A percentile compares a stretch with the other conserved stretches of the same genome.
phyloP scores from a whole-genome alignment of 306 rosid species.

The Vicia sativa region DNA sequence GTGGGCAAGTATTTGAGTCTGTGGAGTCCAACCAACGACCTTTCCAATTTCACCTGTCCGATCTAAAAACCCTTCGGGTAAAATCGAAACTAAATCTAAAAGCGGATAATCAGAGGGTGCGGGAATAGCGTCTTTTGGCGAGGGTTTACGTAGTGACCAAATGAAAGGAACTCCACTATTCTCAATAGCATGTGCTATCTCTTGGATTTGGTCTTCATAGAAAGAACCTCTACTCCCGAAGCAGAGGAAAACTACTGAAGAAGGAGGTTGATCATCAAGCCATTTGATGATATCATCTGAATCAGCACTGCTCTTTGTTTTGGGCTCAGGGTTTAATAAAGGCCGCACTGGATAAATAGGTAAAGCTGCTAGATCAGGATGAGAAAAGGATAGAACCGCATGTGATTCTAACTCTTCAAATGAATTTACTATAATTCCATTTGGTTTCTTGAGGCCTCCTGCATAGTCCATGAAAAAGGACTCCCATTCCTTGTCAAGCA shows the following conservation, averaged over 20 bases:
- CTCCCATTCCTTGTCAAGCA: neutral
- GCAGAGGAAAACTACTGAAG: neutral
- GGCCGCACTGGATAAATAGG: neutral
- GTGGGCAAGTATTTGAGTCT: neutral
- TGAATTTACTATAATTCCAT: neutral
- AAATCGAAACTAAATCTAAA: neutral
- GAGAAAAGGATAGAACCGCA: neutral
- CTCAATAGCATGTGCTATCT: neutral
- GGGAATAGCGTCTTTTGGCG: neutral
- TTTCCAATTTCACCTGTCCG: neutral
- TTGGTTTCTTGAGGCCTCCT: neutral
- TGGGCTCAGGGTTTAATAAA: neutral
- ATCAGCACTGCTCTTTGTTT: neutral
- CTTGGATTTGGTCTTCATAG: neutral
- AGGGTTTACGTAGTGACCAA: neutral
- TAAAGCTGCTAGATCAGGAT: neutral
- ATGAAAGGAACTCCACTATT: neutral
- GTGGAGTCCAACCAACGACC: neutral
- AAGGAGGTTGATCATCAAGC: neutral
- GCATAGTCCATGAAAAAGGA: neutral
- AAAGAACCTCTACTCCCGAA: neutral
- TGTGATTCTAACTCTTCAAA: neutral
- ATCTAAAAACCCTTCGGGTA: neutral
- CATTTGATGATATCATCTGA: neutral
- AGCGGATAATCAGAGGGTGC: neutral